phyloP scores from a whole-genome alignment of 2,329 filamentous ascomycete genomes.

The Exophiala sp. region DNA sequence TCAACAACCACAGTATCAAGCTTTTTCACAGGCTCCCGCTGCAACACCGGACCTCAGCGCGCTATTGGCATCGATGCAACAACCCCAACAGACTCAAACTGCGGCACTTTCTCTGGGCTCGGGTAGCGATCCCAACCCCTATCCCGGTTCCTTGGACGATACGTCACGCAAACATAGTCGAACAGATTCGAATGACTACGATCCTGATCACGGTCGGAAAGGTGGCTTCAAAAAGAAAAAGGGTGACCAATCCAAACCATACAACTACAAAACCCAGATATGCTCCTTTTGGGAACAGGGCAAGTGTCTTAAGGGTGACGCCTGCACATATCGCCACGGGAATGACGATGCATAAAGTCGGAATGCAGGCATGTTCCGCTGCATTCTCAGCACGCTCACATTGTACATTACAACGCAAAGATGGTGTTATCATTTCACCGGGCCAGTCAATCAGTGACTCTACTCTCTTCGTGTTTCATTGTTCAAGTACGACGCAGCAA shows the following conservation, averaged over 20 bases:
- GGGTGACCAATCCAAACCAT: constrained; percentile 28
- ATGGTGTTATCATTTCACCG: too few relatives aligned
- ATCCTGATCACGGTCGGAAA: constrained; percentile 22
- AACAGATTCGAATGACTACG: constrained; percentile 21
- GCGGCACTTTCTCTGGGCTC: constrained; percentile 14
- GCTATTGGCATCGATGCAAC: constrained; percentile 21
- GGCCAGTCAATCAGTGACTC: too few relatives aligned
- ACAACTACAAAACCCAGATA: constrained; percentile 43
- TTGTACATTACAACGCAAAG: neutral
- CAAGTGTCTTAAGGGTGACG: constrained; percentile 51
- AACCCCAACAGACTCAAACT: constrained; percentile 1
- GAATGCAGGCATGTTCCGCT: neutral
- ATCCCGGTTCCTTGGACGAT: constrained; percentile 15
- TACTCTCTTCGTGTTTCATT: too few relatives aligned
- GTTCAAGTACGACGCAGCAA: too few relatives aligned
- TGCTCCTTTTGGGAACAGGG: constrained; percentile 55
- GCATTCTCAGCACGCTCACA: neutral
- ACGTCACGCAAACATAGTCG: constrained; percentile 20
- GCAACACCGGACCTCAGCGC: constrained; percentile 12
- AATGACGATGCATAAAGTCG: constrained; percentile 8
- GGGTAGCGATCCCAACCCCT: constrained; percentile 19
- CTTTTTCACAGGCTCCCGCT: constrained; percentile 19
- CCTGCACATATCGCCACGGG: constrained; percentile 51
- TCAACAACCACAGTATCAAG: constrained; percentile 23
- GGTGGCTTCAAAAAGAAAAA: constrained; percentile 26